Conservation (phyloP, 2,329 filamentous ascomycete genomes). For the Curvularia sp. region DNA sequence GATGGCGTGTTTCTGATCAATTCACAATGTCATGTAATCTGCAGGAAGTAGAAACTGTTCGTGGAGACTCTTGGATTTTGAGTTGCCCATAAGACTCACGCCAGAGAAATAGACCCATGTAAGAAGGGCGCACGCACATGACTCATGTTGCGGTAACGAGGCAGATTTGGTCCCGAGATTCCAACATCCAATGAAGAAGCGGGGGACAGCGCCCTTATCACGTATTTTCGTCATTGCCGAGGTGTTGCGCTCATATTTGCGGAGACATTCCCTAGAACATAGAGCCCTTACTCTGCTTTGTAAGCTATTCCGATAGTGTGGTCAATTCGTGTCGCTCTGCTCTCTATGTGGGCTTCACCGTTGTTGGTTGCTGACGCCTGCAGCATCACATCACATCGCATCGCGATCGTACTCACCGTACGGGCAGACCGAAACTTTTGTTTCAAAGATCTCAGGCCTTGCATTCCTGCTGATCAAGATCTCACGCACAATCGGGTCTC, state of each 20-base stretch:
- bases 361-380: neutral
- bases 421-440: neutral
- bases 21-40: neutral
- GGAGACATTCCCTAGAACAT: neutral
- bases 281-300: neutral
- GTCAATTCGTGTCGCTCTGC: neutral
- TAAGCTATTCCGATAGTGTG: neutral
- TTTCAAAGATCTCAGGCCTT: neutral
- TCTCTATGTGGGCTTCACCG: neutral
- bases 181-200: slow-evolving; percentile 8
- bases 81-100: neutral
- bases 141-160: slow-evolving; percentile 11
- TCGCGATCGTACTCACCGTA: neutral
- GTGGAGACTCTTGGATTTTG: too few species aligned
- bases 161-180: slow-evolving; percentile 3
- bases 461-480: neutral
- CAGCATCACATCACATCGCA: neutral
- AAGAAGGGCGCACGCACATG: slow-evolving; percentile 9
- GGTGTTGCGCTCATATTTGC: neutral
- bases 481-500: too few species aligned
- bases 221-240: slow-evolving; percentile 9
- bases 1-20: neutral
- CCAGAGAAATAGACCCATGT: neutral
- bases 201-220: slow-evolving; percentile 5
- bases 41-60: neutral